Evolutionary conservation across 1,139 yeast species (phyloP).

Genomic region (Pichia inconspicua): DNA sequence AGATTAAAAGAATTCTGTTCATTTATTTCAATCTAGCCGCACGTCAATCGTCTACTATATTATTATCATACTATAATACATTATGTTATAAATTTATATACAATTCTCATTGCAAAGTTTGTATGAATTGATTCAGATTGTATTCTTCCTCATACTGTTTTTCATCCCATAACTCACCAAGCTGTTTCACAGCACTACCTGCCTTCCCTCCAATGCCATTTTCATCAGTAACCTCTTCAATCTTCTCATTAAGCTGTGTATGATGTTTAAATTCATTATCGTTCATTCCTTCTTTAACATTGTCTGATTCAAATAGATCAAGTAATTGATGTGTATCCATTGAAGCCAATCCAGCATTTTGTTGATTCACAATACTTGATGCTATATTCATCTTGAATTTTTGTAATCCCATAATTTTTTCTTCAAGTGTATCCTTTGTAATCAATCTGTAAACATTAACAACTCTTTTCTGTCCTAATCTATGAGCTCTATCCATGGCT

Average conservation of each 20-base stretch:
- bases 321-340: conserved; percentile 95
- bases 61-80: background rate
- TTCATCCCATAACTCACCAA: conserved; percentile 96
- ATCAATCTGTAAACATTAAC: conserved; percentile 78
- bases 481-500: conserved; percentile 98
- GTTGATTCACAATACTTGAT: conserved; percentile 91
- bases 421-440: conserved; percentile 89
- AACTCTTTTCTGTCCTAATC: conserved; percentile 91
- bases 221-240: conserved; percentile 42
- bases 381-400: conserved; percentile 97
- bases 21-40: too few species aligned
- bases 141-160: conserved; percentile 95
- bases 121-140: conserved; percentile 85
- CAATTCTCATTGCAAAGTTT: conserved; percentile 38
- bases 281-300: conserved; percentile 1
- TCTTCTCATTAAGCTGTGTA: conserved; percentile 18
- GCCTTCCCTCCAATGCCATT: conserved; percentile 58
- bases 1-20: too few species aligned
- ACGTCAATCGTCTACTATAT: too few species aligned
- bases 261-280: background rate
- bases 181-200: conserved; percentile 72
- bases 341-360: conserved; percentile 85
- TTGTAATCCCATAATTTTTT: conserved; percentile 96
- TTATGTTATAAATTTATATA: background rate
- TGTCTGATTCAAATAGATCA: conserved; percentile 74